Base-by-base conservation (phyloP, 768 basidiomycete genomes). In the Macrolepiota dolichaula region DNA sequence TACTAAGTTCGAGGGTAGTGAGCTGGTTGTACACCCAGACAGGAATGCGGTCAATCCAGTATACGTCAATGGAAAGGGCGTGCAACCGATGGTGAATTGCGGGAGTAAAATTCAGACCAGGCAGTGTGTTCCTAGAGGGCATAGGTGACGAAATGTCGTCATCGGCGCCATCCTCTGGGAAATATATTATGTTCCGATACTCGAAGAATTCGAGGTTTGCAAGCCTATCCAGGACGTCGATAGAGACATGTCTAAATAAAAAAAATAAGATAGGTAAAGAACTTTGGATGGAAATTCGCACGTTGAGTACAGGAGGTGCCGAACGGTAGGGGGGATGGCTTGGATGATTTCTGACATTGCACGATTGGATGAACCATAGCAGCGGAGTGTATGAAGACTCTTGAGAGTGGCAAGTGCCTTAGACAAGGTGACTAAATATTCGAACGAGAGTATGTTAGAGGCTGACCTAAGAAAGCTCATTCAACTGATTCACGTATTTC, bases 371-470 rank as follows among this genome's bases (percentile, higher is more conserved):
- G 49, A 25, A n/a, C 77, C 78, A 57, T 75, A 73, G 72, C 74
- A 80, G 51, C 75, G 72, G 59, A 78, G 75, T 3, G 72, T 71
- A 25, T 65, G 72, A 9, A 80, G 69, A 64, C 73, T 71, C 5
- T 72, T 69, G 37, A 75, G 55, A 13, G 69, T 63, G 9, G 36
- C 50, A 3, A 78, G 62, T 24, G 76, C 71, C 55, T 75, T 74
- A n/a, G 68, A 68, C 49, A 78, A 60, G 42, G 70, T 68, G 51
- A 78, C 76, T 77, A 54, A 37, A 62, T 19, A 44, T 24, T 57
- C 52, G 12, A 51, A n/a, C 29, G 29, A 32, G 40, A 19, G 44
- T 27, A 17, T 24, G 42, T 51, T 35, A 60, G 55, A 55, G 47
- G 27, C 38, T 57, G 49, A 56, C 36, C 50, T 44, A 17, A 27